Conservation (phyloP, 495 filamentous ascomycete species). For the Penicillium pulvis region DNA sequence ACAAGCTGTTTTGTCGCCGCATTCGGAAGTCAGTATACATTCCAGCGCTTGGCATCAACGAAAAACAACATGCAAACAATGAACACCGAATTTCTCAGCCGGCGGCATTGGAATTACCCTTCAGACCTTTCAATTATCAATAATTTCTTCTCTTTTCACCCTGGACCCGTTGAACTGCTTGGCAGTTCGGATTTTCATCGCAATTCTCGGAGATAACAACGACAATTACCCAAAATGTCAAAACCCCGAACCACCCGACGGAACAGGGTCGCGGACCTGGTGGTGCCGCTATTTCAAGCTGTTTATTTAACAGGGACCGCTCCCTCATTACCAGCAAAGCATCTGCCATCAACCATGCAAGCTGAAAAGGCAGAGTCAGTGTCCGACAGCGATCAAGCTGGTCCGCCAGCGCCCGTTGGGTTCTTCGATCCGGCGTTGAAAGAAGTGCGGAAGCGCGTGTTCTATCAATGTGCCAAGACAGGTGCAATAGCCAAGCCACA, state of each 20-base stretch:
- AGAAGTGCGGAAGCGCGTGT: constrained; percentile 47
- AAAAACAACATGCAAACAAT: not conserved
- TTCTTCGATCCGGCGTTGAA: constrained; percentile 54
- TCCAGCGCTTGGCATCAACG: not conserved
- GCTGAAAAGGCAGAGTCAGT: constrained; percentile 1
- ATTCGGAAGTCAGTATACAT: not conserved
- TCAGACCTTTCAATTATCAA: not conserved
- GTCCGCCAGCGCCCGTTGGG: constrained; percentile 44
- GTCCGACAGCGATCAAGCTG: not conserved
- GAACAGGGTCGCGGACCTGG: not conserved
- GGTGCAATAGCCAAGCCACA: not conserved
- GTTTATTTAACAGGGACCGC: not conserved
- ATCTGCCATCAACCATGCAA: not conserved
- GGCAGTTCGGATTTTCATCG: not conserved
- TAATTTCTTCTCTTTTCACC: not conserved
- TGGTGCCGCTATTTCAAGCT: not conserved
- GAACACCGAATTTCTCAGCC: not conserved
- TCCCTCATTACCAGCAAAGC: not conserved
- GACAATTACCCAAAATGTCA: not conserved
- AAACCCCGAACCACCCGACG: not conserved
- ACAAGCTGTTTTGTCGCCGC: not conserved
- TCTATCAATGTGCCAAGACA: constrained; percentile 34
- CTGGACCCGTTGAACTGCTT: not conserved
- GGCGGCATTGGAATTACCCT: not conserved
- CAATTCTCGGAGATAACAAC: not conserved